A percentile compares a stretch with the other conserved stretches of the same genome.
phyloP scores from a whole-genome alignment of 2,329 filamentous ascomycete genomes.

The Fusarium secorum region DNA sequence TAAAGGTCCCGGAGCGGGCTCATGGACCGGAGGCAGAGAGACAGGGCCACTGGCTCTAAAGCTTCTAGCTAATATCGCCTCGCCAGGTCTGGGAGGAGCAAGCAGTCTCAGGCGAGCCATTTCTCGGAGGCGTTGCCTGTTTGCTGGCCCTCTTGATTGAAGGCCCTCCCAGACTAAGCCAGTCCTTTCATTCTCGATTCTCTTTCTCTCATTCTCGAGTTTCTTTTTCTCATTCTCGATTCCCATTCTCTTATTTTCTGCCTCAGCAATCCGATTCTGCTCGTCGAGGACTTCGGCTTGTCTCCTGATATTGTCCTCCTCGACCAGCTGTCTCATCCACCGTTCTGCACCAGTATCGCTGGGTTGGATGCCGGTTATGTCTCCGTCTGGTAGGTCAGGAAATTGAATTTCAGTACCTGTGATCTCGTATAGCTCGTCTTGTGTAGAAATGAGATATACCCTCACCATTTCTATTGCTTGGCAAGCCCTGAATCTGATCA shows the following conservation, averaged over 20 bases:
- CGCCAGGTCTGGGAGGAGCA: neutral
- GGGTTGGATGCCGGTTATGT: neutral
- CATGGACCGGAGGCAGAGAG: neutral
- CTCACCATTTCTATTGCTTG: neutral
- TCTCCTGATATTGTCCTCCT: neutral
- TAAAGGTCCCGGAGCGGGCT: neutral
- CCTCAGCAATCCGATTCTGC: neutral
- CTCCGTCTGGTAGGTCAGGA: neutral
- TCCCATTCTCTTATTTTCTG: neutral
- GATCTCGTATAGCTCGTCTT: neutral
- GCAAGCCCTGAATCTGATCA: neutral
- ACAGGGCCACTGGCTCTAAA: neutral
- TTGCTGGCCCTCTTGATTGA: neutral
- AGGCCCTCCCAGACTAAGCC: neutral
- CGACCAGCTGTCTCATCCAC: conserved; percentile 4
- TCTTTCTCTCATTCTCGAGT: neutral
- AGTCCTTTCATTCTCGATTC: neutral
- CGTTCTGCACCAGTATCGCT: conserved; percentile 5
- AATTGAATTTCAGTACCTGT: conserved; percentile 2
- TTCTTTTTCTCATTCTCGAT: neutral
- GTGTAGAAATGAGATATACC: neutral
- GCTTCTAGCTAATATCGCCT: neutral
- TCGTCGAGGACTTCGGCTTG: neutral
- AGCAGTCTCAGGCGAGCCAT: neutral
- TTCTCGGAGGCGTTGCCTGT: neutral